Evolutionary conservation across 257 asterid genomes (phyloP).

Genomic region (Solanum appendiculatum): DNA sequence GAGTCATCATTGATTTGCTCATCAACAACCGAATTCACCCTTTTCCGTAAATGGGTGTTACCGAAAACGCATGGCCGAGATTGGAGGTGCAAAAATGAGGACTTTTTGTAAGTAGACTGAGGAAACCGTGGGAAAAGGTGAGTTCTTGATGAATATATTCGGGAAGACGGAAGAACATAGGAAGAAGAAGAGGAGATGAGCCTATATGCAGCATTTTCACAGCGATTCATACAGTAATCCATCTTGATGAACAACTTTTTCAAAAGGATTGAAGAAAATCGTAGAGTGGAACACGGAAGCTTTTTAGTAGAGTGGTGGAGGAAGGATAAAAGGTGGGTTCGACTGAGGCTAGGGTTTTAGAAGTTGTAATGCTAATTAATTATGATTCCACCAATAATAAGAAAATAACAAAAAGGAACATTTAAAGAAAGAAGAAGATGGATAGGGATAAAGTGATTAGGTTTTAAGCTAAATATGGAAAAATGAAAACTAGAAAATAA

Average conservation of each 20-base stretch:
- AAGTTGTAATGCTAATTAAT: background rate
- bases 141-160: slow-evolving; percentile 3
- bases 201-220: slow-evolving; percentile 14
- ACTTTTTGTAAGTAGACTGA: slow-evolving; percentile 11
- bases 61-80: slow-evolving; percentile 21
- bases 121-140: slow-evolving; percentile 25
- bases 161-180: background rate
- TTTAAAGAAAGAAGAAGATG: background rate
- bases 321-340: background rate
- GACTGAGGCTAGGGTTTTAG: background rate
- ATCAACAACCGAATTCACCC: slow-evolving; percentile 7
- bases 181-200: slow-evolving; percentile 22
- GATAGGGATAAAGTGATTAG: background rate
- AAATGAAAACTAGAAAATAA: background rate
- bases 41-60: slow-evolving; percentile 17
- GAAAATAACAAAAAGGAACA: background rate
- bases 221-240: slow-evolving; percentile 21
- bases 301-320: background rate
- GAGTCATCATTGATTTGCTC: slow-evolving; percentile 8
- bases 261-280: background rate
- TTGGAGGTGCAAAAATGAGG: slow-evolving; percentile 7
- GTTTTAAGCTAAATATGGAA: background rate
- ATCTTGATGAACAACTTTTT: background rate
- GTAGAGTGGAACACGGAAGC: background rate
- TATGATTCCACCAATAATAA: background rate